Base-by-base conservation (phyloP, 2,329 filamentous ascomycete genomes). In the Colletotrichum sp. region DNA sequence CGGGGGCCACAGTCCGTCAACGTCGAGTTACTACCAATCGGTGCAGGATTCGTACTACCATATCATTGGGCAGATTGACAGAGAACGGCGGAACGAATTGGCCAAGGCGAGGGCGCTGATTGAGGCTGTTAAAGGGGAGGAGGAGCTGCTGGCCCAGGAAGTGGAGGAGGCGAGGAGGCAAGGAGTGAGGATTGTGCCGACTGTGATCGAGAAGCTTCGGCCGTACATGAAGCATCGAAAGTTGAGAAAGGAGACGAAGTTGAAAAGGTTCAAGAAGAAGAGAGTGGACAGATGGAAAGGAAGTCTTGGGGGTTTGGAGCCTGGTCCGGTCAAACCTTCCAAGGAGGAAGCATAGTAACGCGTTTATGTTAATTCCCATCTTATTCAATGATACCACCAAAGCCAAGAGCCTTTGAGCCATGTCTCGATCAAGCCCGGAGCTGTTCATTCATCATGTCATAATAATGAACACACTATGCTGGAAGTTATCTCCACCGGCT, bases 31-130 rank as follows among this genome's bases (percentile, higher is more conserved):
- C 36, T 19, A 29, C 61, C 27, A 67, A 8, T 62, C 25, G 7
- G 69, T 68, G 44, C 49, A 25, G 67, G 69, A 29, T 29, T 63
- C 19, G 61, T 49, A 32, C 32, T 80, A 81, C n/a, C n/a, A 52
- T 22, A 52, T 52, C 0, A 52, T 52, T 7, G 44, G 44, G 44
- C n/a, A 22, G 72, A 78, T 87, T 19, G 81, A 84, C 7, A 76
- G 59, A 11, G 81, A 83, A 57, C 82, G 81, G 80, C 77, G 79
- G 16, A 86, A 90, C 71, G 83, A 85, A 82, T 76, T 85, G 27
- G 88, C 87, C 9, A 82, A 87, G 32, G 85, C 84, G 3, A 78
- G 79, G 29, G 88, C 88, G 8, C 77, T 89, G 70, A 79, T 85
- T 72, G 77, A 84, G 39, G 82, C 36, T 12, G 68, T 55, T 0